phyloP scores from a whole-genome alignment of 768 basidiomycete genomes.

The Neoboletus brunneissimus region DNA sequence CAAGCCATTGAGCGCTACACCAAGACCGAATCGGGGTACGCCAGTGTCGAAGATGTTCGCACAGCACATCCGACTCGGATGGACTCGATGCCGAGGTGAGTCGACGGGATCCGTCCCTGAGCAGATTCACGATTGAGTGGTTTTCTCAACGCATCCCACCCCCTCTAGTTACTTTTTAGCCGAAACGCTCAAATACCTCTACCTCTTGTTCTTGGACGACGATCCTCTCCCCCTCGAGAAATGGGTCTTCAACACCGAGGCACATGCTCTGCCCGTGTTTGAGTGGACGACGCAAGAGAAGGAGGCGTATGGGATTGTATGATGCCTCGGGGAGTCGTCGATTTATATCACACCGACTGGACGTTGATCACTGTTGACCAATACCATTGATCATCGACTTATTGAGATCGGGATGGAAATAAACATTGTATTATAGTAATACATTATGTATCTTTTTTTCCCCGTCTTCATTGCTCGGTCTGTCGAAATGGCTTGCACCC shows the following conservation, averaged over 20 bases:
- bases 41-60: slow-evolving; percentile 50
- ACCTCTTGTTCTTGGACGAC: slow-evolving; percentile 62
- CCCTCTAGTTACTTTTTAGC: slow-evolving; percentile 48
- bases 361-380: not conserved
- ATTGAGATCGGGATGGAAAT: not conserved
- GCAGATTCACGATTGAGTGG: not conserved
- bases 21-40: slow-evolving; percentile 59
- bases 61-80: slow-evolving; percentile 32
- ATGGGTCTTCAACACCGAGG: slow-evolving; percentile 68
- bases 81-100: slow-evolving; percentile 73
- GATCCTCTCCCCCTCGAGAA: slow-evolving; percentile 53
- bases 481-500: not conserved
- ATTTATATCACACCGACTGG: not conserved
- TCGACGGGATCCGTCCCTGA: slow-evolving; percentile 52
- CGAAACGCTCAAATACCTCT: slow-evolving; percentile 69
- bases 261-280: slow-evolving; percentile 77
- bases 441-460: not conserved
- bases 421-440: not conserved
- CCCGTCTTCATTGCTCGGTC: not conserved
- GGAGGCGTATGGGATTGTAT: slow-evolving; percentile 35
- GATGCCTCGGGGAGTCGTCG: not conserved
- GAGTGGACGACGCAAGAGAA: slow-evolving; percentile 57
- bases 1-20: slow-evolving; percentile 59
- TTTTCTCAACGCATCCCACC: slow-evolving; percentile 9
- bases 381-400: not conserved